Conservation (phyloP, 257 asterid species). For the Solanum megistacrolobum region DNA sequence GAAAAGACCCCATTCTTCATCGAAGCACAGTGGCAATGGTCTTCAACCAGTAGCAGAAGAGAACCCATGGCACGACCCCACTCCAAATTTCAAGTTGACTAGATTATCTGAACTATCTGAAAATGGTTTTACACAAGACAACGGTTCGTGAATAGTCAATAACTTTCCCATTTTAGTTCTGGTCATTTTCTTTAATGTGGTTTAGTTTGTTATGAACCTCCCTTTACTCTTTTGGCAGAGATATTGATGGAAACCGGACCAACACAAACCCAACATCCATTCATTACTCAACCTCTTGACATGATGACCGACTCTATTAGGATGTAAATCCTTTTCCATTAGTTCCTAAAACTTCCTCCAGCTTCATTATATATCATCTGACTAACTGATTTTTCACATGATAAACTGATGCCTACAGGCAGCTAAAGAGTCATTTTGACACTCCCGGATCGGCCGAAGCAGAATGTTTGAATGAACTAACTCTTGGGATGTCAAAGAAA, state of each 20-base stretch:
- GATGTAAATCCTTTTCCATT: constrained; percentile 29
- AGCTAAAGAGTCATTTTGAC: constrained; percentile 83
- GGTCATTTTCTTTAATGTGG: neutral
- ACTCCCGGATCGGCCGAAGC: constrained; percentile 51
- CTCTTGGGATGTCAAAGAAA: constrained; percentile 66
- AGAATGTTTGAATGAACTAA: constrained; percentile 61
- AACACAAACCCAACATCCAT: constrained; percentile 60
- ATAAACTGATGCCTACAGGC: constrained; percentile 37
- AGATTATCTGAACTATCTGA: constrained; percentile 33
- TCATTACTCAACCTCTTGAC: constrained; percentile 39
- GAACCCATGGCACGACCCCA: constrained; percentile 40
- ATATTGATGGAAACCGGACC: constrained; percentile 83
- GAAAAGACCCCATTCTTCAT: constrained; percentile 56
- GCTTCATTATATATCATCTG: neutral
- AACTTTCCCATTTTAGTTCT: neutral
- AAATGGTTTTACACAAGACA: constrained; percentile 32
- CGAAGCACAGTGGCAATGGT: constrained; percentile 50
- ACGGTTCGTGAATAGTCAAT: constrained; percentile 18
- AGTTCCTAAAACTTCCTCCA: neutral
- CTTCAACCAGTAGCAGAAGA: constrained; percentile 88
- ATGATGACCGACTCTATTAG: constrained; percentile 62
- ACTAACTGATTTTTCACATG: neutral
- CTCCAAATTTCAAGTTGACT: constrained; percentile 44
- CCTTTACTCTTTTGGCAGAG: constrained; percentile 31
- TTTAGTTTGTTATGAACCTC: neutral